phyloP scores from a whole-genome alignment of 2,329 filamentous ascomycete genomes.

The Neocucurbitaria cava region DNA sequence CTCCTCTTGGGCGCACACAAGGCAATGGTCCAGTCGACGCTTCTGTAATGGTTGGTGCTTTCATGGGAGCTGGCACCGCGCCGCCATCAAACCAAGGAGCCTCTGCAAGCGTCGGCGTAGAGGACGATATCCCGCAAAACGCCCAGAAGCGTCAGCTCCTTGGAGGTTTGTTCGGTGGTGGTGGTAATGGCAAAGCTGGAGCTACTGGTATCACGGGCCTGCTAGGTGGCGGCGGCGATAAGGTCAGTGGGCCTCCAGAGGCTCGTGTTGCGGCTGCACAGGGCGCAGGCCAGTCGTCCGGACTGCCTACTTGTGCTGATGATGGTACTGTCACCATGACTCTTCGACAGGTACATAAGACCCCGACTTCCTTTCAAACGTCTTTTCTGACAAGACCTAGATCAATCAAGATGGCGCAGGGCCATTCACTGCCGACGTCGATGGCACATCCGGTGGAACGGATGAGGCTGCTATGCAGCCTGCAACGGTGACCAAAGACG shows the following conservation, averaged over 20 bases:
- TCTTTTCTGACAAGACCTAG: conserved; percentile 12
- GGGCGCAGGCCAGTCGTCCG: conserved; percentile 61
- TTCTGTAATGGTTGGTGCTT: conserved; percentile 63
- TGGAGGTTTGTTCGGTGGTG: conserved; percentile 44
- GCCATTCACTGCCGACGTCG: conserved; percentile 66
- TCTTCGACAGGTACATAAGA: conserved; percentile 61
- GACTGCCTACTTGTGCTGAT: conserved; percentile 67
- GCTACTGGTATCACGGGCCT: conserved; percentile 41
- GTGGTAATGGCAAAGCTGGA: conserved; percentile 25
- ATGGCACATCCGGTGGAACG: conserved; percentile 69
- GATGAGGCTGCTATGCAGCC: conserved; percentile 66
- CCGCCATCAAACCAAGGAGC: conserved; percentile 43
- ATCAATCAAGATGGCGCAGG: conserved; percentile 75
- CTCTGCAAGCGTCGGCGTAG: conserved; percentile 38
- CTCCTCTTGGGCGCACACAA: conserved; percentile 68
- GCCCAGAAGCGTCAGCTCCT: conserved; percentile 44
- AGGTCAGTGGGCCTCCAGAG: conserved; percentile 57
- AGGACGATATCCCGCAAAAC: conserved; percentile 37
- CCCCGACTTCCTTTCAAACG: background rate
- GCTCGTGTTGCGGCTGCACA: conserved; percentile 61
- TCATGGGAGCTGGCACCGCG: conserved; percentile 57
- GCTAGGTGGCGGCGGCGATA: conserved; percentile 55
- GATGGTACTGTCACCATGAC: conserved; percentile 68
- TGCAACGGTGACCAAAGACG: conserved; percentile 66
- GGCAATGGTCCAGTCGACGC: conserved; percentile 68